Evolutionary conservation across 2,329 filamentous ascomycete genomes (phyloP).

Genomic region (Diplodia corticola): DNA sequence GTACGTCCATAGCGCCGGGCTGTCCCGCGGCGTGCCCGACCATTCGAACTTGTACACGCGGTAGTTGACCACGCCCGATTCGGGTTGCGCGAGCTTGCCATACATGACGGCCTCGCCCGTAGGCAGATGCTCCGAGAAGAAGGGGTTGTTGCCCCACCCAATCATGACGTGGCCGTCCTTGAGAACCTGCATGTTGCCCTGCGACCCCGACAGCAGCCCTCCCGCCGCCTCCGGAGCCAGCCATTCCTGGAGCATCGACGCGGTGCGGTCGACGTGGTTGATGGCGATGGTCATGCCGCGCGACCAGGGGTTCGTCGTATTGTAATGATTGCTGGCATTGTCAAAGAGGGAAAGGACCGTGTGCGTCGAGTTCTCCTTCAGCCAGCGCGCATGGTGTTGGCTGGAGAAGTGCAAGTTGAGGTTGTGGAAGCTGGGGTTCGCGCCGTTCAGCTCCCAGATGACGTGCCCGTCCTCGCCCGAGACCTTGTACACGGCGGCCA

Average conservation of each 20-base stretch:
- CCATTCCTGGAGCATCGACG: constrained; percentile 49
- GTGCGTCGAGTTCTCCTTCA: constrained; percentile 25
- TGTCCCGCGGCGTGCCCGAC: constrained; percentile 40
- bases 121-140: constrained; percentile 47
- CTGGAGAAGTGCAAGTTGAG: constrained; percentile 26
- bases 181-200: constrained; percentile 57
- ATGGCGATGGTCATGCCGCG: constrained; percentile 51
- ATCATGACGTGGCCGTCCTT: constrained; percentile 56
- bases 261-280: constrained; percentile 47
- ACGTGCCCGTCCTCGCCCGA: constrained; percentile 23
- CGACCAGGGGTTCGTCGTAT: constrained; percentile 28
- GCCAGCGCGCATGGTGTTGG: constrained; percentile 26
- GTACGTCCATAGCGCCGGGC: constrained; percentile 24
- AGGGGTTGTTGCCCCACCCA: constrained; percentile 54
- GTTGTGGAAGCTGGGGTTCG: constrained; percentile 45
- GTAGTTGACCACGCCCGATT: constrained; percentile 52
- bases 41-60: constrained; percentile 57
- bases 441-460: constrained; percentile 36
- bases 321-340: constrained; percentile 30
- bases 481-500: constrained; percentile 26
- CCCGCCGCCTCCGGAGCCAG: constrained; percentile 48
- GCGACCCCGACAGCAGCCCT: constrained; percentile 52
- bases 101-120: constrained; percentile 57
- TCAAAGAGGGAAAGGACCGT: constrained; percentile 24
- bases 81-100: constrained; percentile 44